Base-by-base conservation (phyloP, 1,284 basidiomycete species). In the Rhodotorula sp. region DNA sequence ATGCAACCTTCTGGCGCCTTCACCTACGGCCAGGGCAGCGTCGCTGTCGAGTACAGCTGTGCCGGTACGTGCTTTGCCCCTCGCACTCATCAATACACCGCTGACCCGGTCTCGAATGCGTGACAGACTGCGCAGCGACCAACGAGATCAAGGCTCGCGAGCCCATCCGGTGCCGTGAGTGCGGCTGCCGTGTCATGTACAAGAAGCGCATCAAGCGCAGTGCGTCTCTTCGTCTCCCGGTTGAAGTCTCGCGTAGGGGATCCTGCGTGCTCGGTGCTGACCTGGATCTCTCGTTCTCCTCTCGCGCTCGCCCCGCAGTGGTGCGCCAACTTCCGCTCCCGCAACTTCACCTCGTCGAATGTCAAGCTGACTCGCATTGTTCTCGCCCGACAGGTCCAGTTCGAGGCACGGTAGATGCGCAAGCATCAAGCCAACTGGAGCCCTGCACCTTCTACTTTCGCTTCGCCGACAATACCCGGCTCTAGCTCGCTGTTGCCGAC, bases 151-250 rank as follows among this genome's bases (percentile, higher is more conserved):
- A 90, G 81, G 86, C 92, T n/a, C 85, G 92, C 72, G 96, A 99
- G 82, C 92, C 93, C 58, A 97, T 98, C 78, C 90, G 96, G 68
- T 99, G 96, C 84, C 87, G 91, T 78, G 94, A 98, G 81, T 99
- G 96, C 80, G 96, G 96, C 4, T 96, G 97, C 82, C 89, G 96
- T 74, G 95, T 99, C 81, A 97, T 99, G 93, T 98, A 97, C 85
- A 99, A 99, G 85, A 97, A 97, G 83, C 85, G 96, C 78, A 97
- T 95, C 27, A 92, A 89, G 81, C 86, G 93, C 85, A 97, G 96
- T 98, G 81, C 81, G 92, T 88, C 3, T n/a, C 27, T 16, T n/a
- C 3, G 14, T 16, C 46, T 27, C 48, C 21, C 44, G 19, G 0
- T 2, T 12, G 1, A 2, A 13, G 34, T 42, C 17, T 4, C 10